Base-by-base conservation (phyloP, 2,329 filamentous ascomycete genomes). In the Aureobasidium sp. region DNA sequence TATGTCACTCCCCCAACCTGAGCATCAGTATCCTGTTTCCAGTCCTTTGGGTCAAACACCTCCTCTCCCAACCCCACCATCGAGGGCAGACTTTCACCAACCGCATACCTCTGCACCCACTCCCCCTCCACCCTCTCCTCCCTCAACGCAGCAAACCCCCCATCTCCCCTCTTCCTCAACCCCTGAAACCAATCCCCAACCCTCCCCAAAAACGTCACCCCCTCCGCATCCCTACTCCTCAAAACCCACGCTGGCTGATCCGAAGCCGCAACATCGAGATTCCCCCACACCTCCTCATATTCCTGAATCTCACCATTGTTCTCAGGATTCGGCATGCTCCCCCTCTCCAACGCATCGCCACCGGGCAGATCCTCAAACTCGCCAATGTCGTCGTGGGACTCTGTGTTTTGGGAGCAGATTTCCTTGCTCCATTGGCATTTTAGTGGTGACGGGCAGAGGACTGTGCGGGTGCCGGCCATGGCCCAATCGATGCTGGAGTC, bases 211-310 rank as follows among this genome's bases (percentile, higher is more conserved):
- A 38, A 61, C 4, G 51, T 57, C 13, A 50, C 35, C 7, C 43
- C 51, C 4, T 57, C 25, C 10, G n/a, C 60, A 25, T 43, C 51
- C 6, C 49, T 43, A 11, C 51, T 57, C 11, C 51, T 42, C 43
- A 57, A 10, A n/a, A 61, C 47, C 60, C 60, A 61, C 0, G 23
- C 27, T n/a, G 35, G 40, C 21, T 54, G 23, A 3, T 38, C 17
- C 27, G 35, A 43, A n/a, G 38, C 2, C 3, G 23, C 7, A 4
- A 55, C 27, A 9, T 45, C 50, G 1, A 61, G 15, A 2, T 4
- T 19, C 0, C 60, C 46, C 60, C 60, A 61, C 9, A 61, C 37
- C 17, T 61, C 60, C 31, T 58, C 54, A 27, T 57, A 61, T 13
- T 23, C 53, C 23, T 45, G 42, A 6, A 47, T 10, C 13, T 47